These are phyloP conservation scores for Botrytis cinerea DNA, from an alignment of 2,329 filamentous ascomycete genomes.

Conservation along the genomic window DNA sequence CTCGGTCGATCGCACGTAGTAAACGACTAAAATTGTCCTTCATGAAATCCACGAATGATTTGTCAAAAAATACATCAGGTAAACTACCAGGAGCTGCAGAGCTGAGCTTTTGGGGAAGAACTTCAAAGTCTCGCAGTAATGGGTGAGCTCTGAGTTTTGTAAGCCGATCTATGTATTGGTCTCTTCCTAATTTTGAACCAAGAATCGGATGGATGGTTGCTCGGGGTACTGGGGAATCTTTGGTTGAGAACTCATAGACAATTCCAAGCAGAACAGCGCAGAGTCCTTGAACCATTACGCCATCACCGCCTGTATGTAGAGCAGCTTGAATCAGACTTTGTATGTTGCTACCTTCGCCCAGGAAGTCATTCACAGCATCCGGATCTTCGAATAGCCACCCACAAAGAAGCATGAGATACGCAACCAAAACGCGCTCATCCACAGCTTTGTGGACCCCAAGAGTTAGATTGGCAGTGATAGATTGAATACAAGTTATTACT, in stretches of 20 bases:
- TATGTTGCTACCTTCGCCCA: conserved; percentile 90
- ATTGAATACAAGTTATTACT: conserved; percentile 91
- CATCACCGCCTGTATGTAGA: conserved; percentile 57
- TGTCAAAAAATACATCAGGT: conserved; percentile 83
- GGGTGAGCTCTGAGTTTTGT: conserved; percentile 75
- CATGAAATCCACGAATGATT: conserved; percentile 86
- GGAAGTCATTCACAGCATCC: conserved; percentile 87
- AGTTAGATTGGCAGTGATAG: conserved; percentile 82
- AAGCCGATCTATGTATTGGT: conserved; percentile 83
- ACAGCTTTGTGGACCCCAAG: conserved; percentile 73
- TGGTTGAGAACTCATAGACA: conserved; percentile 95
- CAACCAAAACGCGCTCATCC: conserved; percentile 77
- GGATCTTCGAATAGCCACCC: conserved; percentile 92
- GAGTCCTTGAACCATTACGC: conserved; percentile 74
- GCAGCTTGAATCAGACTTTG: conserved; percentile 79
- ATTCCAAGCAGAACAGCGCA: conserved; percentile 83
- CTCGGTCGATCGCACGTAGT: conserved; percentile 81
- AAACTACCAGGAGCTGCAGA: conserved; percentile 55
- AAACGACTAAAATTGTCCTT: conserved; percentile 94
- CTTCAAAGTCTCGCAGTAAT: conserved; percentile 84
- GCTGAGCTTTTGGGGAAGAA: conserved; percentile 70
- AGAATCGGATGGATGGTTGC: conserved; percentile 79
- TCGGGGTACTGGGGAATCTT: conserved; percentile 88
- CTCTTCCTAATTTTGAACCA: conserved; percentile 74
- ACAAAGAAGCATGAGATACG: conserved; percentile 85